Conservation (phyloP, 2,329 filamentous ascomycete genomes). For the Pseudogymnoascus verrucosus region DNA sequence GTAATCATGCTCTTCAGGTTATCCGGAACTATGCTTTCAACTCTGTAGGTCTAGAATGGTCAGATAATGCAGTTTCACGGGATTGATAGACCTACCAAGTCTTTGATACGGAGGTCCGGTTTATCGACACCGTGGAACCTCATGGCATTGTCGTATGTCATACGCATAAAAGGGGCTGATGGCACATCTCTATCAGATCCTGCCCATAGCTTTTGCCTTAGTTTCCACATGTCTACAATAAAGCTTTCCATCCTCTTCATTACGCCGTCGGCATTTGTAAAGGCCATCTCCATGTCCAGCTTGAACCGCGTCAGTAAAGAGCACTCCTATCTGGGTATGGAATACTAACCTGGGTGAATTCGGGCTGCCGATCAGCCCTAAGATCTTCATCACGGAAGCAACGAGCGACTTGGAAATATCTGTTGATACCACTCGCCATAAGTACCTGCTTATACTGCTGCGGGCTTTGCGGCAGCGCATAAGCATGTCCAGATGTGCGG, state of each 20-base stretch:
- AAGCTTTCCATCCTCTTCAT: constrained; percentile 39
- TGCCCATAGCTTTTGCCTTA: not conserved
- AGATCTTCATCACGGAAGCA: constrained; percentile 96
- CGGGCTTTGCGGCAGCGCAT: constrained; percentile 89
- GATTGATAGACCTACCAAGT: constrained; percentile 40
- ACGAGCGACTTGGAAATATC: constrained; percentile 86
- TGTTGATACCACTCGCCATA: constrained; percentile 77
- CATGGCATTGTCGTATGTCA: constrained; percentile 75
- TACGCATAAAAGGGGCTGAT: constrained; percentile 17
- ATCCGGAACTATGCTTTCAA: constrained; percentile 54
- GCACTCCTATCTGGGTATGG: not conserved
- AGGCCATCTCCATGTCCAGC: constrained; percentile 92
- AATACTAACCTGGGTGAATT: constrained; percentile 74
- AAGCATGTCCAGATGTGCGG: constrained; percentile 64
- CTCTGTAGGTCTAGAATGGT: constrained; percentile 49
- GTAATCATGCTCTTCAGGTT: constrained; percentile 71
- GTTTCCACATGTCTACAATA: constrained; percentile 17
- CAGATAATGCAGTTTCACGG: constrained; percentile 13
- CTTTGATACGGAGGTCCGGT: constrained; percentile 73
- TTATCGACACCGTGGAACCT: constrained; percentile 79
- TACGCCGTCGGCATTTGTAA: constrained; percentile 63
- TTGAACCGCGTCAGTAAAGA: constrained; percentile 29
- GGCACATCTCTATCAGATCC: constrained; percentile 8
- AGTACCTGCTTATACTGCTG: constrained; percentile 98
- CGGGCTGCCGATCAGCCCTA: constrained; percentile 85